Evolutionary conservation across 495 filamentous ascomycete genomes (phyloP), one percentile per base, ranked within the genome.

Genomic region (Venustampulla echinocandica): DNA sequence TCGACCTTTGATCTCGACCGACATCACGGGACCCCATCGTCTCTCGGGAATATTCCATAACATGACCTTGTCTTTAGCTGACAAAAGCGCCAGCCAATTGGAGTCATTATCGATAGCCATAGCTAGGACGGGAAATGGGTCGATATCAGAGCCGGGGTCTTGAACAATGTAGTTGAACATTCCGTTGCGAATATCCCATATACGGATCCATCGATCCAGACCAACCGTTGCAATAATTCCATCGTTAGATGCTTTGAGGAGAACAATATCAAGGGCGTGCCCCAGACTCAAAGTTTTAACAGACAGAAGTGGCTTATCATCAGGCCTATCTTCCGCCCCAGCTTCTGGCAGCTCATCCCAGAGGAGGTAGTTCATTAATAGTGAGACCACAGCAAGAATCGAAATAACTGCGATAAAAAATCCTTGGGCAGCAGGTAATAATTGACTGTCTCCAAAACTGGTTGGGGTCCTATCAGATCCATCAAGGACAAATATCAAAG

Each of bases 301-400:
- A 10, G 70, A 74, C 11, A 87, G 61, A n/a, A 74, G 47, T 2
- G 71, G 65, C 10, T 75, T 64, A 2, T 69, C 68, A 15, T 73
- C 66, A 6, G 66, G 53, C 19, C 48, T 28, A 11, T 38, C 42
- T 17, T 57, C 54, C 10, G 22, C 50, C 28, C 55, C 46, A 17
- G 46, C 53, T 13, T 63, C 66, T 11, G 54, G 25, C 20, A 30
- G 18, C 23, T 62, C 65, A 37, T 76, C 74, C 59, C 71, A 75
- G 10, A 83, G 64, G 9, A 87, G 66, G 49, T 79, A 77, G 45
- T 79, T 83, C 67, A 83, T 84, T 27, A 86, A 63, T 17, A 84
- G 47, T 2, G 73, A 72, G 24, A 86, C 66, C 9, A 70, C 67
- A 10, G 73, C 73, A 0, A 79, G 57, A n/a, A 75, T 55, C 20